Evolutionary conservation across 2,329 filamentous ascomycete genomes (phyloP), one percentile per base, ranked within the genome.

Genomic region (Penicillium sp.): DNA sequence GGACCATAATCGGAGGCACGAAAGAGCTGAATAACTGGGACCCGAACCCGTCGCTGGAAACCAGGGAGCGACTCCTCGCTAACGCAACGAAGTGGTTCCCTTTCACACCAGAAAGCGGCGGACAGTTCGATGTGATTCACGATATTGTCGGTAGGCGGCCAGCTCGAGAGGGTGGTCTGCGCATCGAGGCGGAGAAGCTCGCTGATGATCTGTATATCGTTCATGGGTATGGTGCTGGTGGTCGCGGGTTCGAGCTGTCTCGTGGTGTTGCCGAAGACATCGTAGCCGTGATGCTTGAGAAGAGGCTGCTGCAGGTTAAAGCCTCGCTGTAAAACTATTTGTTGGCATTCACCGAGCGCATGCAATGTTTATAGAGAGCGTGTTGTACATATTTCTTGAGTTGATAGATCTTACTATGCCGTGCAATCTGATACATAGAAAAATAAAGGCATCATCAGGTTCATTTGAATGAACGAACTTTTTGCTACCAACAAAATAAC

Each of bases 1-100:
- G 86, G 3, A 89, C 86, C 0, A 77, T 89, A 39, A 82, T 89
- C 21, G 87, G 86, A 6, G 86, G 86, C 0, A 89, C 86, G 10
- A 88, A 87, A 68, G 82, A 88, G 66, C 78, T 80, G 1, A 73
- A 82, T 55, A 77, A 87, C 68, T 86, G 82, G 82, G 77, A 82
- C 47, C 69, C 78, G 0, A 72, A 77, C 19, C 81, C 84, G 1
- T 82, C 78, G 0, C 57, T 62, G 1, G 78, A 79, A 47, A 79
- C 81, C 0, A 72, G 85, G 19, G 70, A 75, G 38, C 68, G 65
- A 29, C 70, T 89, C 15, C 76, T 88, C 6, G 60, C 63, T 3
- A 74, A 75, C 13, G 76, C 73, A 42, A 70, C 70, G 2, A 73
- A 77, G 49, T 72, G 71, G 66, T 78, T 78, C 60, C 75, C 77